phyloP scores from a whole-genome alignment of 306 rosid genomes.

The Crotalaria pallida region DNA sequence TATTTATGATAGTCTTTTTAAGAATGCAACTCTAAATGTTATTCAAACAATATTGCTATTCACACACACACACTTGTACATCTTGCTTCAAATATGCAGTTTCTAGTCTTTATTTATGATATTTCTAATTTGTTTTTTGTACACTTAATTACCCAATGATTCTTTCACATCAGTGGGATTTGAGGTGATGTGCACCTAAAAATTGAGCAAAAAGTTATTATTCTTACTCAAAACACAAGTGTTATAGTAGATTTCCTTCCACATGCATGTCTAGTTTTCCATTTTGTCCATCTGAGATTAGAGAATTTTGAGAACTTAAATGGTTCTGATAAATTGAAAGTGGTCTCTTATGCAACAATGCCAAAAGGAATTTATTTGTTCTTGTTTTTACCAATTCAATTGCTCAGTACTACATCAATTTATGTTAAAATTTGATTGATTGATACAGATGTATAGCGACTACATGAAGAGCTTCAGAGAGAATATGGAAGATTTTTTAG shows the following conservation, averaged over 20 bases:
- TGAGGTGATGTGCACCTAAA: too few relatives aligned
- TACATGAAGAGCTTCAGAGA: conserved; percentile 80
- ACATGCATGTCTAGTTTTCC: neutral
- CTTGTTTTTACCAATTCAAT: neutral
- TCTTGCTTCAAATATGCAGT: too few relatives aligned
- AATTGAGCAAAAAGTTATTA: too few relatives aligned
- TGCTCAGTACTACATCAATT: neutral
- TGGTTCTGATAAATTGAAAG: neutral
- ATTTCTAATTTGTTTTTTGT: too few relatives aligned
- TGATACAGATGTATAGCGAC: conserved; percentile 56
- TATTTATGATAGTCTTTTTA: neutral
- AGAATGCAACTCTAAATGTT: neutral
- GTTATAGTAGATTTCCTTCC: neutral
- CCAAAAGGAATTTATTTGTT: neutral
- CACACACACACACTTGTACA: too few relatives aligned
- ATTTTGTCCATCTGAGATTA: neutral
- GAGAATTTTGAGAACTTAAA: neutral
- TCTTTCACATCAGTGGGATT: too few relatives aligned
- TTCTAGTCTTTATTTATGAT: too few relatives aligned
- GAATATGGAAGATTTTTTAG: conserved; percentile 63
- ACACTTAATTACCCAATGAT: too few relatives aligned
- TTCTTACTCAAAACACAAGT: neutral
- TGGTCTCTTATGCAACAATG: neutral
- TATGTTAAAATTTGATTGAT: conserved; percentile 3
- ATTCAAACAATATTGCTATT: neutral